These are phyloP conservation scores for Alternaria solani DNA, from an alignment of 2,329 filamentous ascomycete species.

Conservation along the genomic window DNA sequence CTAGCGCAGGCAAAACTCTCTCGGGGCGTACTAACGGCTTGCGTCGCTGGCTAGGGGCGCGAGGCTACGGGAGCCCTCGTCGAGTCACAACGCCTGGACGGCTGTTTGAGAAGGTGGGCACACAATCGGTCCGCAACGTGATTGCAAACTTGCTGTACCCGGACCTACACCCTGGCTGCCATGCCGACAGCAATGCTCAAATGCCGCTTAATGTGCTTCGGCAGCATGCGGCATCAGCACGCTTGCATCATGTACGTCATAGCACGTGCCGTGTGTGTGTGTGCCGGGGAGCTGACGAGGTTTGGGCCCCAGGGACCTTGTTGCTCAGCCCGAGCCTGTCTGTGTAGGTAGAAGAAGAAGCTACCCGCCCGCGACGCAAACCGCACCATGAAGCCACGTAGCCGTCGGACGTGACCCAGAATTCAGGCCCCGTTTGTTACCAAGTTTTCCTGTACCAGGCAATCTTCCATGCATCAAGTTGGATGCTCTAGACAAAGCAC, in stretches of 20 bases:
- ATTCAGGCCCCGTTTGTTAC: not conserved
- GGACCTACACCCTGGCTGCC: constrained; percentile 1
- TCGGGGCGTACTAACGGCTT: constrained; percentile 15
- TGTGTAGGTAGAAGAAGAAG: not conserved
- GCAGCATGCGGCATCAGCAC: not conserved
- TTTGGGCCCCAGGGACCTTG: not conserved
- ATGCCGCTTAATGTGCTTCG: constrained; percentile 12
- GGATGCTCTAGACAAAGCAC: constrained; percentile 6
- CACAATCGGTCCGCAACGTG: constrained; percentile 13
- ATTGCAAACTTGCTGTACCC: constrained; percentile 12
- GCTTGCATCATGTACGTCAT: not conserved
- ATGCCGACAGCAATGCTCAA: constrained; percentile 10
- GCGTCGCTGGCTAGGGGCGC: constrained; percentile 2
- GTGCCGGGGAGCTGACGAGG: not conserved
- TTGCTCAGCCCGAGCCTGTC: not conserved
- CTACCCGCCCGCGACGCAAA: not conserved
- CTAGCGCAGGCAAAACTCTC: constrained; percentile 18
- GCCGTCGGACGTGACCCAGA: constrained; percentile 1
- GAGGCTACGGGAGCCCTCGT: constrained; percentile 8
- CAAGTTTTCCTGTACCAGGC: constrained; percentile 5
- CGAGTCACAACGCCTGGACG: constrained; percentile 7
- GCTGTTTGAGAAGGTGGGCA: constrained; percentile 2
- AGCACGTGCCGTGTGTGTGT: not conserved
- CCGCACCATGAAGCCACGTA: constrained; percentile 21
- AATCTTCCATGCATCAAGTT: constrained; percentile 18